Evolutionary conservation across 2,329 filamentous ascomycete species (phyloP), one percentile per base, ranked within the genome.

Genomic region (Epichloe elymi): DNA sequence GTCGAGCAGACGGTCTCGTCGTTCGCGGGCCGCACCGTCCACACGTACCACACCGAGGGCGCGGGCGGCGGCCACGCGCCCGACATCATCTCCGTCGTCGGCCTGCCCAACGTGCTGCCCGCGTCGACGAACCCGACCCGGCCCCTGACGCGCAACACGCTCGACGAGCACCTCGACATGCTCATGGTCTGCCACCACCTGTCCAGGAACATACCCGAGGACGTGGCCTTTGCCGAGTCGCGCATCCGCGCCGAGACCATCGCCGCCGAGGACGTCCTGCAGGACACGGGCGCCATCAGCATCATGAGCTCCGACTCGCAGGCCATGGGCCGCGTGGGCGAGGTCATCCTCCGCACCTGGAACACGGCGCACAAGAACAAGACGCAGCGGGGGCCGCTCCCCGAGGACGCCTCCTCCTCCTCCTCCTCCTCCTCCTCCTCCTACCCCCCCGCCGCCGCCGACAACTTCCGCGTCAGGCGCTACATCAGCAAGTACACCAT

Each of bases 281-380:
- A 97, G 65, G 91, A 97, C 61, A 75, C 95, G 1, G 91, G 91
- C 51, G 91, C 91, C 56, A 96, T 97, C 67, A 89, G 84, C 66
- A 97, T 97, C 90, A 95, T 97, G 88, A 88, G 83, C 54, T 90
- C 85, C 1, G 91, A 97, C 70, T 91, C 86, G 0, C 91, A 97
- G 69, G 91, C 91, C 60, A 97, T 97, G 91, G 91, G 91, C 51
- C 85, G 91, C 48, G 95, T 88, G 64, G 91, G 91, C 56, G 91
- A 97, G 71, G 91, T 97, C 50, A 81, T 97, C 54, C 74, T 94
- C 23, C 80, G 91, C 12, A 96, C 91, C 0, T 97, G 91, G 91
- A 90, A 96, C 68, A 97, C 91, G 2, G 91, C 91, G 0, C 88
- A 96, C 70, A 96, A 96, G 78, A 97, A 97, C 66, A 95, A 95